Conservation (phyloP, 2,329 filamentous ascomycete species). For the Apiospora phragmitis region DNA sequence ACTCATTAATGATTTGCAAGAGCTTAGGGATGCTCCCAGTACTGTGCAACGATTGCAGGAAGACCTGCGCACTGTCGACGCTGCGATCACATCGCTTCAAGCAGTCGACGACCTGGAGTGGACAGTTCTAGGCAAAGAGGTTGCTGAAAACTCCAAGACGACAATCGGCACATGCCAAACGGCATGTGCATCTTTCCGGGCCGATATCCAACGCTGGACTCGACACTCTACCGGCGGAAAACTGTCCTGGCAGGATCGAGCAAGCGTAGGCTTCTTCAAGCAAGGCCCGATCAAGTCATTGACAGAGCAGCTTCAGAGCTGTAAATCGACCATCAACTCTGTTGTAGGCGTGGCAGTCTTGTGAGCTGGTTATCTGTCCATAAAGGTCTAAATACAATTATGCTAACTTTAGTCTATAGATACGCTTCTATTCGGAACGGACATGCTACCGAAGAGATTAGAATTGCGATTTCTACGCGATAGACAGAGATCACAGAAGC, state of each 20-base stretch:
- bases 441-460: neutral
- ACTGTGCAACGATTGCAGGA: neutral
- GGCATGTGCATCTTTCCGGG: neutral
- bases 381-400: neutral
- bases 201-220: slow-evolving; percentile 1
- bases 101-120: neutral
- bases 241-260: neutral
- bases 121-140: neutral
- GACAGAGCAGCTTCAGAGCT: slow-evolving; percentile 5
- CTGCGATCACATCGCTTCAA: neutral
- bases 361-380: neutral
- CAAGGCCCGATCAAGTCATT: slow-evolving; percentile 8
- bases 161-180: neutral
- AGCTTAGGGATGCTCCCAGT: neutral
- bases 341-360: neutral
- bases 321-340: neutral
- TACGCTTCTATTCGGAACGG: neutral
- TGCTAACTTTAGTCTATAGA: neutral
- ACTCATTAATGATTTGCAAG: neutral
- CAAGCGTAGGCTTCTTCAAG: neutral
- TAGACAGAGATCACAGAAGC: neutral
- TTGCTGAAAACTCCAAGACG: neutral
- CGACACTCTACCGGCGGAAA: slow-evolving; percentile 2
- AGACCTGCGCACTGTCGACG: neutral
- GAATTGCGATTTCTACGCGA: neutral